Evolutionary conservation across 495 filamentous ascomycete genomes (phyloP), one percentile per base, ranked within the genome.

Genomic region (Aspergillus panamensis): DNA sequence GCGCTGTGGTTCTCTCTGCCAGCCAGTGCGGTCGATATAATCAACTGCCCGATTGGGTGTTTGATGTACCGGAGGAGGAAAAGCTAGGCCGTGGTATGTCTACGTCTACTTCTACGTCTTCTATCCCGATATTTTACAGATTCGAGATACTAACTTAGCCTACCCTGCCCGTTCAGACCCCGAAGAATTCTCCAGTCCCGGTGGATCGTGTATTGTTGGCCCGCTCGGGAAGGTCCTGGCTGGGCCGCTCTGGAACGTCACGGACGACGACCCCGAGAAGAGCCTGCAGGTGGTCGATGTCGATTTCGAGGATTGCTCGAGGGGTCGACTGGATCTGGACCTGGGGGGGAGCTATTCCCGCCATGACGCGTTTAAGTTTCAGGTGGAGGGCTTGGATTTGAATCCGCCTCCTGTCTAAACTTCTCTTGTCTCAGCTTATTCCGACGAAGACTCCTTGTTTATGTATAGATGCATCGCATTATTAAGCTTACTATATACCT

Each of bases 1-100:
- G 93, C 25, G 87, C 89, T 50, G 91, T 92, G 59, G 91, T 97
- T n/a, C 72, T 97, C 1, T 89, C 84, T 58, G 84, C 87, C 10
- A 97, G 96, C 68, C 92, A 96, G 73, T 93, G 87, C 65, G 81
- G 90, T 3, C 80, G 73, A 55, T 72, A 72, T 50, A 78, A 74
- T 30, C 72, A 87, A 57, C 68, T 88, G 8, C 85, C 85, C 1
- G 52, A 47, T 0, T 87, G 84, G 84, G 78, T 86, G 43, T 76
- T 61, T 31, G 60, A 72, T 8, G 53, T 61, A 17, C 29, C 51
- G 29, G 45, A 55, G 13, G 50, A 54, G 5, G 62, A 67, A 32
- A 45, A 42, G 3, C 29, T 50, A 5, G 56, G 48, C 9, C 17
- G 47, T 53, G 58, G 61, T 55, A 47, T 8, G 56, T 51, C n/a